Evolutionary conservation across 2,329 filamentous ascomycete species (phyloP), one percentile per base, ranked within the genome.

Genomic region (Arthrobotrys megalospora): DNA sequence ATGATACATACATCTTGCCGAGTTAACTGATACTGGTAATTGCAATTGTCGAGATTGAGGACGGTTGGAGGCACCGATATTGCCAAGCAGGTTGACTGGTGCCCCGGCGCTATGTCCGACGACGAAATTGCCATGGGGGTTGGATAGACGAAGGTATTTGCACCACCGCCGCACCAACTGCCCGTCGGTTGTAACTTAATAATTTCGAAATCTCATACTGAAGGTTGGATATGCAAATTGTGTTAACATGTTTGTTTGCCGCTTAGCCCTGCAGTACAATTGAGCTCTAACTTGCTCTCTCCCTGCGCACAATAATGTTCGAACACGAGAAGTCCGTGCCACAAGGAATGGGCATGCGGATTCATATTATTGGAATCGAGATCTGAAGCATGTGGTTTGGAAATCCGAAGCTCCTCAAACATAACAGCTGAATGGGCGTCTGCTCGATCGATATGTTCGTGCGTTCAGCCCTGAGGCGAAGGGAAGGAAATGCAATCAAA

Each of bases 201-300:
- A 36, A 38, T 28, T 28, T 19, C 32, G 28, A 1, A 47, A 73
- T 66, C 53, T 60, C 41, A 66, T 19, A 66, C 11, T 63, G 60
- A 66, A 73, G 48, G 60, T 65, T 73, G 24, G 60, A 66, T 66
- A 73, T 66, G 60, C 69, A 60, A 66, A 68, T 64, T 14, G 24
- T 45, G 50, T n/a, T n/a, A n/a, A n/a, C n/a, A n/a, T n/a, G n/a
- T 65, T 34, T 50, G 47, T 48, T 52, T 66, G 45, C 8, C 10
- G 24, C 24, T 28, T 28, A 36, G 24, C 28, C 55, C 24, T 60
- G 55, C 55, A 60, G 55, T 60, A 28, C 28, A 41, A 60, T 60
- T 28, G 55, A 28, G 55, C 55, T 60, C 55, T 60, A 60, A 60
- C 55, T 60, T 14, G 55, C 55, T 43, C 55, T 52, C 28, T 28